phyloP scores from a whole-genome alignment of 306 rosid species.

The Trichosanthes cucumerina region DNA sequence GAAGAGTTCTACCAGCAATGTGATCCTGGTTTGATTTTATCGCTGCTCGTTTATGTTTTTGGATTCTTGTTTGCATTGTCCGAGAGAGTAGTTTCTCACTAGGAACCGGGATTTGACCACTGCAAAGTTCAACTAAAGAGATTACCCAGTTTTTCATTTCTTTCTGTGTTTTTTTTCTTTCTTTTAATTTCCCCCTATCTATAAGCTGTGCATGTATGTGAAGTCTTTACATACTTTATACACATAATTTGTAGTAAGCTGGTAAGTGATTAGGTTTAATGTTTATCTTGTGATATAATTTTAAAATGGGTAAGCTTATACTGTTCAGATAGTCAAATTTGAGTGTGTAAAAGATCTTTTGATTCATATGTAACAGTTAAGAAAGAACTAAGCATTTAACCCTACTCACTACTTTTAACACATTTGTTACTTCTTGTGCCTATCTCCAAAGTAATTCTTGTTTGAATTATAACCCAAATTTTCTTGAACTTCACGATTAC shows the following conservation, averaged over 20 bases:
- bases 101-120: neutral
- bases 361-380: neutral
- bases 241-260: neutral
- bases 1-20: slow-evolving; percentile 26
- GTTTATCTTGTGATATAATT: neutral
- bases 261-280: neutral
- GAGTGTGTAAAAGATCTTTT: neutral
- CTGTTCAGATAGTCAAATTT: neutral
- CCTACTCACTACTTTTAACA: neutral
- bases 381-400: neutral
- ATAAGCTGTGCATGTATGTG: too few species aligned
- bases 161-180: neutral
- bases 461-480: neutral
- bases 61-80: neutral
- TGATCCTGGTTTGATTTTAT: slow-evolving; percentile 11
- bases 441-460: neutral
- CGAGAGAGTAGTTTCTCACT: neutral
- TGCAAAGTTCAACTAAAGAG: neutral
- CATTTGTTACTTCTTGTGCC: too few species aligned
- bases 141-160: neutral
- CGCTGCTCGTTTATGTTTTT: neutral
- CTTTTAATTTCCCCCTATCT: too few species aligned
- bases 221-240: too few species aligned
- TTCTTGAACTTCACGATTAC: slow-evolving; percentile 3
- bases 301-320: neutral